Conservation (phyloP, 345 rosid genomes). For the Xanthoceras sorbifolium region DNA sequence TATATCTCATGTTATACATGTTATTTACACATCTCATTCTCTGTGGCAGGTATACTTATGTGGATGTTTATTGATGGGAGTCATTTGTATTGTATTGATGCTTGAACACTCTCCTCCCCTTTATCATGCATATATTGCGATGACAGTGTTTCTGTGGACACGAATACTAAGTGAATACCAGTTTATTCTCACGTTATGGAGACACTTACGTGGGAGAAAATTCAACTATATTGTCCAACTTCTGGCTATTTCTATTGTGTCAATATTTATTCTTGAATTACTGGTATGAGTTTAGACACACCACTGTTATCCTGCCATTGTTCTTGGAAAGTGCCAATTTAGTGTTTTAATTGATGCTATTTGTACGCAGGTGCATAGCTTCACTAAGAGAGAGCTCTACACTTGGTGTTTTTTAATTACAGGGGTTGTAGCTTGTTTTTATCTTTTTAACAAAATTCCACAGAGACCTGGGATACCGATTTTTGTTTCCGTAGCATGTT, state of each 20-base stretch:
- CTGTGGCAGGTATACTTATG: constrained; percentile 56
- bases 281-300: constrained; percentile 54
- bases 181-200: constrained; percentile 64
- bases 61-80: constrained; percentile 68
- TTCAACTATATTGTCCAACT: constrained; percentile 48
- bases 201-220: constrained; percentile 52
- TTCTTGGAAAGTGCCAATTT: constrained; percentile 17
- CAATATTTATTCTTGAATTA: constrained; percentile 70
- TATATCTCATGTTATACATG: not conserved
- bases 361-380: constrained; percentile 83
- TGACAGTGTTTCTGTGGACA: constrained; percentile 92
- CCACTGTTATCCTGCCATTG: constrained; percentile 8
- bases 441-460: constrained; percentile 62
- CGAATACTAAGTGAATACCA: constrained; percentile 65
- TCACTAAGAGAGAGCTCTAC: constrained; percentile 88
- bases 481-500: constrained; percentile 74
- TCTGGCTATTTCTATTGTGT: constrained; percentile 48
- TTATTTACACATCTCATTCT: constrained; percentile 31
- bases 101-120: constrained; percentile 86
- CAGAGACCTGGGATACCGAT: constrained; percentile 79
- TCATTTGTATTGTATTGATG: constrained; percentile 47
- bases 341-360: constrained; percentile 20
- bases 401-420: constrained; percentile 79
- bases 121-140: constrained; percentile 81
- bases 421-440: constrained; percentile 58